These are phyloP conservation scores for Phaeolepiota aurea DNA, from an alignment of 768 basidiomycete species.

Conservation along the genomic window DNA sequence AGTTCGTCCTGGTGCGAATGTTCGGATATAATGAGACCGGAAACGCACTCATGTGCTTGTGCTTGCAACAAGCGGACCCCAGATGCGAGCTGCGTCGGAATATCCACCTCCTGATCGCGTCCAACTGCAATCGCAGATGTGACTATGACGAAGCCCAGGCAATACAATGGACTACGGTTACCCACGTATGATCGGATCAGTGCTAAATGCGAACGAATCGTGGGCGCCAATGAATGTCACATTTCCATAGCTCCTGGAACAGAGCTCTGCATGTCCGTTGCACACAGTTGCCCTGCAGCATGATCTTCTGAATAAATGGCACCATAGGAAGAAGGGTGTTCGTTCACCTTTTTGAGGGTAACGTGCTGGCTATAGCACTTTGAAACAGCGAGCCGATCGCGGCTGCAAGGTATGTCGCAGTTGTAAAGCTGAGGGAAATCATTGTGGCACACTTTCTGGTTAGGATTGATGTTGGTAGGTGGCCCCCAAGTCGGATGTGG, in stretches of 20 bases:
- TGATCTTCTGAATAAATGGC: not conserved
- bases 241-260: conserved; percentile 45
- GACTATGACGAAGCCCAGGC: not conserved
- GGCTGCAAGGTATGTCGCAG: too few species aligned
- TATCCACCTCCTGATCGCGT: conserved; percentile 41
- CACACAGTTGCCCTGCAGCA: conserved; percentile 38
- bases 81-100: conserved; percentile 37
- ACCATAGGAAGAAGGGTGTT: too few species aligned
- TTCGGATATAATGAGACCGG: not conserved
- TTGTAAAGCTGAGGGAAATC: too few species aligned
- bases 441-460: too few species aligned
- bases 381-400: too few species aligned
- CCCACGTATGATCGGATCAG: conserved; percentile 38
- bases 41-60: conserved; percentile 37
- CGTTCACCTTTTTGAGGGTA: too few species aligned
- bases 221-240: conserved; percentile 41
- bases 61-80: conserved; percentile 57
- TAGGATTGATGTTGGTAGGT: too few species aligned
- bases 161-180: conserved; percentile 2
- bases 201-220: conserved; percentile 45
- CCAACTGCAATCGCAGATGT: conserved; percentile 22
- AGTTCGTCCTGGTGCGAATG: not conserved
- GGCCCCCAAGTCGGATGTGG: too few species aligned
- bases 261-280: conserved; percentile 59
- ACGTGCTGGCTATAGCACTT: too few species aligned